A percentile compares a stretch with the other conserved stretches of the same genome.
Evolutionary conservation across 805 yeast genomes (phyloP).

Genomic region (Candida germanica): DNA sequence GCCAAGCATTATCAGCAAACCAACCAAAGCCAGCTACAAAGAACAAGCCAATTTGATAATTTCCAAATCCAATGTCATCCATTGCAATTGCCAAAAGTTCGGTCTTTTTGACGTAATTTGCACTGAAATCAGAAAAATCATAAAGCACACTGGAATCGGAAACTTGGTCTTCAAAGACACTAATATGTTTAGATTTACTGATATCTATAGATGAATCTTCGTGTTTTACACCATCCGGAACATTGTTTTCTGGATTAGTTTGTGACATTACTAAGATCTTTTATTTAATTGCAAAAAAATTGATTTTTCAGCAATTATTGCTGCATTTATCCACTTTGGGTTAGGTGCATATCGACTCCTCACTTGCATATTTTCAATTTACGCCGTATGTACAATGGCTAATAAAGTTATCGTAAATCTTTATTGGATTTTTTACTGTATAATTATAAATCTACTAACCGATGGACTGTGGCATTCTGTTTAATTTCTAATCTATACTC

Average conservation of each 20-base stretch:
- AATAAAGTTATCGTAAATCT: no score
- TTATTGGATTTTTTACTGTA: no score
- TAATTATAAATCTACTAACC: no score
- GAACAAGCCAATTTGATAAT: constrained; percentile 48
- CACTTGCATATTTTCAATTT: no score
- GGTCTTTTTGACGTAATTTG: constrained; percentile 22
- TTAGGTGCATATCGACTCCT: no score
- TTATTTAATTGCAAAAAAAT: no score
- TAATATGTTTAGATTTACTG: background rate
- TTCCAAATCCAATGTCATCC: constrained; percentile 40
- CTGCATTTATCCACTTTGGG: background rate
- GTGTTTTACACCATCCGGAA: no score
- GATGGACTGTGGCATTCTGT: background rate
- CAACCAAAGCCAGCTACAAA: constrained; percentile 59
- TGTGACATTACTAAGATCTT: no score
- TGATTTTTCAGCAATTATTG: background rate
- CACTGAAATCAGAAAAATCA: constrained; percentile 11
- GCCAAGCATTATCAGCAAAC: constrained; percentile 46
- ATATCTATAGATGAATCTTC: no score
- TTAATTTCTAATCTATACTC: constrained; percentile 18
- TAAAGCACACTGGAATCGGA: constrained; percentile 1
- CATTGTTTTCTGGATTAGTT: no score
- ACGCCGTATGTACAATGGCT: no score
- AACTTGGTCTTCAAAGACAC: background rate
- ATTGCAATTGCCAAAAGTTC: constrained; percentile 24